Evolutionary conservation across 1,284 basidiomycete genomes (phyloP), one percentile per base, ranked within the genome.

Genomic region (Moesziomyces globuligerus): DNA sequence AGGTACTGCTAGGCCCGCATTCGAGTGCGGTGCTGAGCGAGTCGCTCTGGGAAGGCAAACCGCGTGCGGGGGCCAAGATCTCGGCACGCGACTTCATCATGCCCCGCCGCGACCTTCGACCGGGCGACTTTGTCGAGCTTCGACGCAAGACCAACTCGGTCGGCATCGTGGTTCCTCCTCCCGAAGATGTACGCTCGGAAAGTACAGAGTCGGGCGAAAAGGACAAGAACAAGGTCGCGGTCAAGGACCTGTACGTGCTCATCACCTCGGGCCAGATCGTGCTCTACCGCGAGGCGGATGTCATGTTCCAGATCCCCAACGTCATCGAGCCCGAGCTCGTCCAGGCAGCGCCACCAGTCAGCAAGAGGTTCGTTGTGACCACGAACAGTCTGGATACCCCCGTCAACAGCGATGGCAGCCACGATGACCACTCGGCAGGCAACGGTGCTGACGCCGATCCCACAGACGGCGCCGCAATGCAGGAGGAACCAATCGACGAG

Each of bases 91-190:
- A 59, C 46, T 65, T 60, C 26, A 48, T 70, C 29, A 39, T 51
- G 8, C 61, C 68, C 0, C 37, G 61, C 7, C 45, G 44, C 24
- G 43, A 64, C 8, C n/a, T 72, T 13, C 24, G 7, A 17, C 62
- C 60, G 3, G 71, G 71, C 13, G 71, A 73, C 39, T 75, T 75
- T 45, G 64, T 68, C 29, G 73, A 74, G 21, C 37, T 70, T 3
- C 43, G 62, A 11, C 47, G 52, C n/a, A 15, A 1, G 13, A 21
- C 10, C 38, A 34, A 18, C 9, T 45, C 40, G 0, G 26, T 60
- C 17, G 62, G 59, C 2, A 50, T 71, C 39, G 53, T 62, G 18
- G 39, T 71, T 0, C 64, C 55, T 3, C 34, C 51, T 5, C 58
- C 70, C 1, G 26, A 48, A 1, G 60, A 65, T n/a, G 57, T 41